Base-by-base conservation (phyloP, 768 basidiomycete species). In the Mycena capillaripes region DNA sequence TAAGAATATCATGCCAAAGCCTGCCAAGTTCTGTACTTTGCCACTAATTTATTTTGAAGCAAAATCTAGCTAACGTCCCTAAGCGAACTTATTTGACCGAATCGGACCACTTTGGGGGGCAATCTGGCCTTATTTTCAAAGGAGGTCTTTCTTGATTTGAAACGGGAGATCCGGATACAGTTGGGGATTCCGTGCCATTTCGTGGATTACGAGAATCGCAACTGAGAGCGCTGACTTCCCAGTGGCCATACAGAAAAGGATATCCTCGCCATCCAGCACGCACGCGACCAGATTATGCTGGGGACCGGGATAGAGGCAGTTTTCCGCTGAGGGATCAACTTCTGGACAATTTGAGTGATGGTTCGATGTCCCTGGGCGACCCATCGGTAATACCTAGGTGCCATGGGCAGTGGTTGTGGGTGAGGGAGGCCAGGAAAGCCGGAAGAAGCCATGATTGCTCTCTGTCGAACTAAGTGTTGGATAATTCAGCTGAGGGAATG, bases 181-280 rank as follows among this genome's bases (percentile, higher is more conserved):
- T n/a, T n/a, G n/a, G n/a, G n/a, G n/a, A n/a, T n/a, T n/a, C n/a
- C 34, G 34, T 36, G 34, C 34, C 34, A 19, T 63, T 53, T 70
- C 61, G 21, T 12, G 60, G 5, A 60, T 60, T 23, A 60, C 29
- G 19, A 70, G 29, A 34, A 70, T 70, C 4, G 57, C 59, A 14
- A 60, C 57, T n/a, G 48, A 25, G 34, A 70, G 14, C 3, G 69
- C 69, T 4, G 69, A 70, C 36, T 70, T 70, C 5, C 69, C 60
- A n/a, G 69, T 70, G 19, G 61, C 60, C 27, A 59, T 64, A 48
- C 30, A 61, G 30, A 30, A 52, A 19, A 70, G 38, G 7, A 70
- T 19, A 27, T 70, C 69, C 21, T 70, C 46, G 5, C 67, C 58
- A 40, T 69, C 67, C 23, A 69, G 48, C 7, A 69, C 32, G 21